Evolutionary conservation across 257 asterid genomes (phyloP).

Genomic region (Ehretia macrophylla): DNA sequence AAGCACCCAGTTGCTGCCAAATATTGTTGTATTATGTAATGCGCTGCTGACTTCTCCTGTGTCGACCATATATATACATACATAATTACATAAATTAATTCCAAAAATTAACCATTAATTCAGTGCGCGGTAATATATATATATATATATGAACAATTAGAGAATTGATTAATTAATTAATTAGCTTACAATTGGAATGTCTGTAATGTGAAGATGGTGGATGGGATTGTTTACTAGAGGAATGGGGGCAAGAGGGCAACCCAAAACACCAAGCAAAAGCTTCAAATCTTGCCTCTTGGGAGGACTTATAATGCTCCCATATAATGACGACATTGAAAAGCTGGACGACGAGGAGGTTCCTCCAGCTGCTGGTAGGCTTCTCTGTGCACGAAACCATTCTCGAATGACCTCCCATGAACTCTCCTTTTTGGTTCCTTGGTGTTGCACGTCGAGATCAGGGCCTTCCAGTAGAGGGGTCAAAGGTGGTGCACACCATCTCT

Average conservation of each 20-base stretch:
- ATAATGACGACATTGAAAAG: constrained; percentile 11
- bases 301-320: constrained; percentile 29
- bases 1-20: constrained; percentile 72
- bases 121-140: too few relatives aligned
- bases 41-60: constrained; percentile 64
- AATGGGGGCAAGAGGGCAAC: constrained; percentile 82
- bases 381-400: constrained; percentile 61
- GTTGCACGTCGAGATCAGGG: constrained; percentile 58
- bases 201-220: constrained; percentile 43
- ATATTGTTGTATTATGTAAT: constrained; percentile 72
- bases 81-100: too few relatives aligned
- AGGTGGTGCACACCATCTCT: constrained; percentile 62
- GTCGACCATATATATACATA: too few relatives aligned
- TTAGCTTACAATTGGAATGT: constrained; percentile 64
- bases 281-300: constrained; percentile 56
- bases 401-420: constrained; percentile 72
- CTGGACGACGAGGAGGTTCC: constrained; percentile 13
- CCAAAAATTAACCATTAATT: too few relatives aligned
- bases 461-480: constrained; percentile 85
- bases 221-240: constrained; percentile 44
- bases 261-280: constrained; percentile 72
- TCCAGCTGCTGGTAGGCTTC: constrained; percentile 16
- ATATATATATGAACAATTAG: too few relatives aligned
- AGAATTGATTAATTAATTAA: too few relatives aligned
- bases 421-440: constrained; percentile 42